Evolutionary conservation across 306 rosid species (phyloP).

Genomic region (Rosa rugosa): DNA sequence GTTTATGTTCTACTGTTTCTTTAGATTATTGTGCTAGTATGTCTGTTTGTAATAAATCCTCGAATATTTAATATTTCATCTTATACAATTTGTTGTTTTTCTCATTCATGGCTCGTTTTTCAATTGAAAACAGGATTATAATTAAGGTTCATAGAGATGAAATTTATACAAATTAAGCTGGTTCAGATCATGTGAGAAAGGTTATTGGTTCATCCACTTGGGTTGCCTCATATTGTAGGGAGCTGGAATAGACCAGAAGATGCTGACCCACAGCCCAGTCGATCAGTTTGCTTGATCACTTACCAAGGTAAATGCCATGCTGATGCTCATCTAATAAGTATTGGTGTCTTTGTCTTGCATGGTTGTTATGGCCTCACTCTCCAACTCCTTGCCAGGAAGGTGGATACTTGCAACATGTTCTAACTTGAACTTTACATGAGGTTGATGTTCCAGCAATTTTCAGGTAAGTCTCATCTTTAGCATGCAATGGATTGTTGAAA

Average conservation of each 20-base stretch:
- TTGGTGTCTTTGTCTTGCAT: slow-evolving; percentile 13
- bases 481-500: background rate
- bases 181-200: slow-evolving; percentile 99
- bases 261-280: slow-evolving; percentile 86
- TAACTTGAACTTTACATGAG: slow-evolving; percentile 88
- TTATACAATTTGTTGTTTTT: background rate
- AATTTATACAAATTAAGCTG: slow-evolving; percentile 87
- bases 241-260: slow-evolving; percentile 96
- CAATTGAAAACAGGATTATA: slow-evolving; percentile 64
- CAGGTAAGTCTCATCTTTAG: slow-evolving; percentile 46
- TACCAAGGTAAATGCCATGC: slow-evolving; percentile 57
- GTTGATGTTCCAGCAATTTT: slow-evolving; percentile 88
- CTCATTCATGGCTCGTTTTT: slow-evolving; percentile 1
- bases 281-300: slow-evolving; percentile 96
- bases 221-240: slow-evolving; percentile 93
- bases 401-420: slow-evolving; percentile 94
- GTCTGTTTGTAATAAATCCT: background rate
- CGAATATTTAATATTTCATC: background rate
- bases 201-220: slow-evolving; percentile 80
- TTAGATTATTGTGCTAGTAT: background rate
- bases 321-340: background rate
- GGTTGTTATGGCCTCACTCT: background rate
- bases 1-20: background rate
- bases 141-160: slow-evolving; percentile 97
- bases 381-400: slow-evolving; percentile 66